These are phyloP conservation scores for Anethum foeniculum DNA, from an alignment of 140 eudicot genomes.

Conservation along the genomic window DNA sequence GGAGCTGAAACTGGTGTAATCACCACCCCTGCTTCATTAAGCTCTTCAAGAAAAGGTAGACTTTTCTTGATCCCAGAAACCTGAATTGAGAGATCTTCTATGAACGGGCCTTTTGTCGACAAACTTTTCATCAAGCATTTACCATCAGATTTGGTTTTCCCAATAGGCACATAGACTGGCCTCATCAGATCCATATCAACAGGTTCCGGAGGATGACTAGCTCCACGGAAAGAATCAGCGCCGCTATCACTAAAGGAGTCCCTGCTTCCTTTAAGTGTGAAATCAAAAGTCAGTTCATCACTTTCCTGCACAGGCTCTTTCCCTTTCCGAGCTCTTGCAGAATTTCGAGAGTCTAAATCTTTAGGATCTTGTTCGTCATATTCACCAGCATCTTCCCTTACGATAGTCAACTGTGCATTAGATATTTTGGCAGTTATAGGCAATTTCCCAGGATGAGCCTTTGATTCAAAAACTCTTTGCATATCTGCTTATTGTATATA, in stretches of 20 bases:
- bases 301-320: conserved; percentile 33
- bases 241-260: conserved; percentile 63
- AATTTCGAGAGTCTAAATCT: conserved; percentile 23
- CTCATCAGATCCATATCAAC: conserved; percentile 65
- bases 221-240: conserved; percentile 74
- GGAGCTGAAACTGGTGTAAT: conserved; percentile 41
- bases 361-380: conserved; percentile 19
- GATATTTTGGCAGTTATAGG: conserved; percentile 21
- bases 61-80: conserved; percentile 48
- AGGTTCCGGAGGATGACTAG: conserved; percentile 90
- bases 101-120: conserved; percentile 61
- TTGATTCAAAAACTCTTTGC: conserved; percentile 55
- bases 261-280: conserved; percentile 36
- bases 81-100: conserved; percentile 62
- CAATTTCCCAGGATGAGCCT: conserved; percentile 37
- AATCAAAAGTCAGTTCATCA: conserved; percentile 51
- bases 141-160: conserved; percentile 42
- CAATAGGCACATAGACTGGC: conserved; percentile 68
- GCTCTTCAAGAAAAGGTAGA: conserved; percentile 35
- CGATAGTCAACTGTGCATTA: conserved; percentile 23
- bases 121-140: conserved; percentile 41
- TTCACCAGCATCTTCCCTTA: conserved; percentile 36
- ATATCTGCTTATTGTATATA: conserved; percentile 28
- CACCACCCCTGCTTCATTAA: conserved; percentile 20
- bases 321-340: conserved; percentile 45